Conservation (phyloP, 768 basidiomycete species). For the Phanerochaete carnosa region DNA sequence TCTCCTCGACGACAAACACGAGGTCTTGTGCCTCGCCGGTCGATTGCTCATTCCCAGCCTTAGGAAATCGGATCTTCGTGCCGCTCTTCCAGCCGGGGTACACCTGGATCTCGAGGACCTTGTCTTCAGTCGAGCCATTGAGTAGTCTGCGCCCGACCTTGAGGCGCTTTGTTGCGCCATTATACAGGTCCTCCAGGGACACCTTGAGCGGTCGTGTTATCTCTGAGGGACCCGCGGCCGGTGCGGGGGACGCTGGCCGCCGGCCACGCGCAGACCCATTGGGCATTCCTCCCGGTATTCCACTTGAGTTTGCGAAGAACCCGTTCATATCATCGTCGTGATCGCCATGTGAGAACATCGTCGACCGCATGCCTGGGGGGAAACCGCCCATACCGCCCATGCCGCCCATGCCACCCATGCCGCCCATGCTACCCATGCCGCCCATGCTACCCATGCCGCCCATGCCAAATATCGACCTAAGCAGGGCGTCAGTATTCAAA, state of each 20-base stretch:
- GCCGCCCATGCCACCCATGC: slow-evolving; percentile 2
- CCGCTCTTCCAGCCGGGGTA: slow-evolving; percentile 95
- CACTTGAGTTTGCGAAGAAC: slow-evolving; percentile 41
- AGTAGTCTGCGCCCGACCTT: slow-evolving; percentile 76
- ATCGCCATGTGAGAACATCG: slow-evolving; percentile 15
- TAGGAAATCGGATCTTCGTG: slow-evolving; percentile 88
- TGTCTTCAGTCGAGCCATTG: slow-evolving; percentile 79
- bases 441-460: slow-evolving; percentile 37
- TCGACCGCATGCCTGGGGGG: slow-evolving; percentile 12
- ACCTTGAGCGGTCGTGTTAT: slow-evolving; percentile 82
- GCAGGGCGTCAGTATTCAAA: background rate
- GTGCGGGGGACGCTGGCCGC: slow-evolving; percentile 28
- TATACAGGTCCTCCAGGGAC: slow-evolving; percentile 82
- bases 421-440: slow-evolving; percentile 24
- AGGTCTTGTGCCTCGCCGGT: slow-evolving; percentile 78
- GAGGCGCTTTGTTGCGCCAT: slow-evolving; percentile 82
- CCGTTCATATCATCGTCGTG: slow-evolving; percentile 46
- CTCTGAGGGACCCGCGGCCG: slow-evolving; percentile 54
- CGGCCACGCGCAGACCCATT: slow-evolving; percentile 28
- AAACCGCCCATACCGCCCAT: slow-evolving; percentile 17
- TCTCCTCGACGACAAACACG: slow-evolving; percentile 98
- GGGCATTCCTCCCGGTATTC: slow-evolving; percentile 57
- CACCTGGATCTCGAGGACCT: slow-evolving; percentile 76
- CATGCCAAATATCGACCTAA: slow-evolving; percentile 57
- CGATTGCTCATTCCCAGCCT: slow-evolving; percentile 77